These are phyloP conservation scores for Paramyrothecium sp. DNA, from an alignment of 2,329 filamentous ascomycete species.

Conservation along the genomic window DNA sequence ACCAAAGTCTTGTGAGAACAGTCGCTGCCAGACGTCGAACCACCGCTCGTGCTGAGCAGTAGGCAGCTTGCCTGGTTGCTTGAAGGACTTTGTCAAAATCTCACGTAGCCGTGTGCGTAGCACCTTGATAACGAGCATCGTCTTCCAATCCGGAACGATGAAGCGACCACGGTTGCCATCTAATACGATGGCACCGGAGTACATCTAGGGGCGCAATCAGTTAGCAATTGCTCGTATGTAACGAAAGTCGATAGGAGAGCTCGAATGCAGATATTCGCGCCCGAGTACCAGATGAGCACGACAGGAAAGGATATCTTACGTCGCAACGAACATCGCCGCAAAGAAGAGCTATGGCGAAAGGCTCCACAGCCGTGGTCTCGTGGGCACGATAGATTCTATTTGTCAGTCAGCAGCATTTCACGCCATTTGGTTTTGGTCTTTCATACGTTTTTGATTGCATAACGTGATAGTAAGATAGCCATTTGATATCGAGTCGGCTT, in stretches of 20 bases:
- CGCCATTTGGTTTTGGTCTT: not conserved
- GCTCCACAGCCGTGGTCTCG: constrained; percentile 77
- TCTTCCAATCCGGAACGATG: constrained; percentile 83
- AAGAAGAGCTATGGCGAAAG: constrained; percentile 78
- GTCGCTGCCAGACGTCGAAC: constrained; percentile 71
- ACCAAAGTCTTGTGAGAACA: constrained; percentile 58
- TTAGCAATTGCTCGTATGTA: no score
- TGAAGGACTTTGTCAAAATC: constrained; percentile 70
- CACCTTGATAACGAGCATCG: constrained; percentile 83
- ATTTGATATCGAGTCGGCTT: constrained; percentile 64
- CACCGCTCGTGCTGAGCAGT: constrained; percentile 70
- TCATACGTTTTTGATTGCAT: constrained; percentile 84
- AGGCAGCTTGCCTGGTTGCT: constrained; percentile 59
- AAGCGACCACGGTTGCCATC: constrained; percentile 88
- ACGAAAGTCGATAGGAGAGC: no score
- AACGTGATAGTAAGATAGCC: constrained; percentile 94
- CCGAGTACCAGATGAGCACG: not conserved
- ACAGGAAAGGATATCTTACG: constrained; percentile 42
- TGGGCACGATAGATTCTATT: constrained; percentile 81
- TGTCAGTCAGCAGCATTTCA: constrained; percentile 10
- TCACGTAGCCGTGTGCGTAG: constrained; percentile 73
- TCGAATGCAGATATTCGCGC: no score
- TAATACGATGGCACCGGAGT: constrained; percentile 80
- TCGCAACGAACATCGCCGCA: constrained; percentile 89
- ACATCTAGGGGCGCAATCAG: constrained; percentile 55